phyloP scores from a whole-genome alignment of 2,329 filamentous ascomycete genomes.

The Fusarium luffae region DNA sequence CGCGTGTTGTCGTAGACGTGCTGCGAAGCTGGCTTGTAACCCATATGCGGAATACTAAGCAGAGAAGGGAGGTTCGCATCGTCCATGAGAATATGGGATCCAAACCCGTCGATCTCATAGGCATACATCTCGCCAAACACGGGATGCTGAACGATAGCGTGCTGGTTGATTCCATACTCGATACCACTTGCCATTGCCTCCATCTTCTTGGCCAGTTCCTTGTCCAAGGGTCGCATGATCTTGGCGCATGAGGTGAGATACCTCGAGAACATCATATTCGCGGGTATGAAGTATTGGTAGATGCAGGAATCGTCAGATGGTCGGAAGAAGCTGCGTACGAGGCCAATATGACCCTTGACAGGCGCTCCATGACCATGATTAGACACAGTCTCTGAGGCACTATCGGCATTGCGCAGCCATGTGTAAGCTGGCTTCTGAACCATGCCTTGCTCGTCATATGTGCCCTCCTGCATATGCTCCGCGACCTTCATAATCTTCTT shows the following conservation, averaged over 20 bases:
- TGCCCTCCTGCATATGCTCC: slow-evolving; percentile 76
- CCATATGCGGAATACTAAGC: slow-evolving; percentile 69
- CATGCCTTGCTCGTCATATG: slow-evolving; percentile 71
- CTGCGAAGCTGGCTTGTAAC: slow-evolving; percentile 68
- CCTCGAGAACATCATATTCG: slow-evolving; percentile 84
- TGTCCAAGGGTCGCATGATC: slow-evolving; percentile 57
- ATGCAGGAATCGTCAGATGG: slow-evolving; percentile 90
- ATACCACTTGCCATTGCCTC: slow-evolving; percentile 65
- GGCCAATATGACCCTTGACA: slow-evolving; percentile 79
- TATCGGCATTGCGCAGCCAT: slow-evolving; percentile 78
- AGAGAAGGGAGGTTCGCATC: slow-evolving; percentile 73
- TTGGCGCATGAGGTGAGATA: slow-evolving; percentile 65
- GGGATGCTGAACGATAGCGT: slow-evolving; percentile 73
- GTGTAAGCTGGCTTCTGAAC: slow-evolving; percentile 74
- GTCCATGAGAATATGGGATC: slow-evolving; percentile 69
- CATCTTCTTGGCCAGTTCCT: slow-evolving; percentile 69
- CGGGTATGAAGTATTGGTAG: slow-evolving; percentile 87
- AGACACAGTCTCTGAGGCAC: slow-evolving; percentile 82
- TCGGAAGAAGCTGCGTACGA: slow-evolving; percentile 88
- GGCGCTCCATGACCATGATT: slow-evolving; percentile 85
- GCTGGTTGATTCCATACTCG: slow-evolving; percentile 72
- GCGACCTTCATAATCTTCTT: slow-evolving; percentile 76
- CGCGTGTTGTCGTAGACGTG: slow-evolving; percentile 78
- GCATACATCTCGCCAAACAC: slow-evolving; percentile 74
- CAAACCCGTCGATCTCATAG: slow-evolving; percentile 77